Base-by-base conservation (phyloP, 2,329 filamentous ascomycete species). In the Calycina herbarum region DNA sequence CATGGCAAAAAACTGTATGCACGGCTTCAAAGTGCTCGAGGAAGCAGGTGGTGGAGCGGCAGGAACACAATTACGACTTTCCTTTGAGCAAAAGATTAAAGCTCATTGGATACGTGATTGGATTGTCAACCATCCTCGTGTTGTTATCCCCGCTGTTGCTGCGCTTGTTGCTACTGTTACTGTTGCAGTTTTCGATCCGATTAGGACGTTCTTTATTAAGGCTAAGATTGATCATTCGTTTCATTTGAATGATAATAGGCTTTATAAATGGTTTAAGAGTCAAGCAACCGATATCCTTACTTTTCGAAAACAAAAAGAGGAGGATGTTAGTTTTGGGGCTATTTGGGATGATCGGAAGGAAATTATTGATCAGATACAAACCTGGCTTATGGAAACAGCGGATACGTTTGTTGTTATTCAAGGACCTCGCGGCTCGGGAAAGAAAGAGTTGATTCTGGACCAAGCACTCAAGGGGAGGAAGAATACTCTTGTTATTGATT, bases 371-470 rank as follows among this genome's bases (percentile, higher is more conserved):
- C 88, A 94, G 74, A 85, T 99, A 13, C 88, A 89, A 70, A 89
- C 87, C 15, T 97, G 93, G 93, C 80, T 98, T 7, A 88, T 93
- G 74, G 94, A 97, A 72, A 94, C 91, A 4, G 87, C 90, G 0
- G 93, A 95, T 67, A 98, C 94, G 0, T 97, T 97, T 76, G 93
- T 97, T 69, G 92, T 98, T 8, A 87, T 99, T 0, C 94, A 97
- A 74, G 95, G 95, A 0, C 94, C 95, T 4, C 87, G 93, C 61
- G 95, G 94, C 6, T 96, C 93, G 0, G 95, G 94, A 1, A 97
- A 97, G 79, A 89, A 87, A 68, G 94, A 97, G 71, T 84, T 98
- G 13, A 89, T 98, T 1, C 77, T 97, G 66, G 91, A 96, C 54
- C 91, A 96, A 77, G 91, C 92, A 0, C 82, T 98, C 17, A 87